phyloP scores from a whole-genome alignment of 371 early-diverging fungal species.

The Mucor piriformis region DNA sequence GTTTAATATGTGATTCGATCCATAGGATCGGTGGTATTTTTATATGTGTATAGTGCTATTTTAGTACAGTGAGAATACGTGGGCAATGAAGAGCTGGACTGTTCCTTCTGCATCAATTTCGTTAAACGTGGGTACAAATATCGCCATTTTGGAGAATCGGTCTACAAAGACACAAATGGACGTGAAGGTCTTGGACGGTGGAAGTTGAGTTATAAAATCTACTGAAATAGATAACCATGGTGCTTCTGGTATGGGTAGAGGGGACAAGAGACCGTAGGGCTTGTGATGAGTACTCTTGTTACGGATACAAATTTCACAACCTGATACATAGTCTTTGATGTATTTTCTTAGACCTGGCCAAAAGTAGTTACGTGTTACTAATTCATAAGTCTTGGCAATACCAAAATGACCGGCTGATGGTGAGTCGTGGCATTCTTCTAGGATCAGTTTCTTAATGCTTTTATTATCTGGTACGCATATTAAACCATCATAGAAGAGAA shows the following conservation, averaged over 20 bases:
- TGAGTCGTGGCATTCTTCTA: slow-evolving; percentile 41
- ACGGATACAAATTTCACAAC: slow-evolving; percentile 47
- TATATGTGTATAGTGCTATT: too few relatives aligned
- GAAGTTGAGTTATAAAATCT: slow-evolving; percentile 56
- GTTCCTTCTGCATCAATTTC: slow-evolving; percentile 27
- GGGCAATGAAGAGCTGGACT: slow-evolving; percentile 31
- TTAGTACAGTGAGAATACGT: slow-evolving; percentile 39
- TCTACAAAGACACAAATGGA: slow-evolving; percentile 52
- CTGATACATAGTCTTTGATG: slow-evolving; percentile 34
- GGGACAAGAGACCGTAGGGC: slow-evolving; percentile 41
- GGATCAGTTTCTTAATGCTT: slow-evolving; percentile 18
- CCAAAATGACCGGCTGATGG: slow-evolving; percentile 54
- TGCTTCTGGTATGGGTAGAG: slow-evolving; percentile 36
- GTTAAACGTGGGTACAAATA: slow-evolving; percentile 39
- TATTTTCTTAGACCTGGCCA: slow-evolving; percentile 49
- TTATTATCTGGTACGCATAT: slow-evolving; percentile 29
- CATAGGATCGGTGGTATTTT: too few relatives aligned
- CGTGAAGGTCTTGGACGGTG: slow-evolving; percentile 30
- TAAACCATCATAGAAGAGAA: slow-evolving; percentile 1
- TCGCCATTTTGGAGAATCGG: slow-evolving; percentile 45
- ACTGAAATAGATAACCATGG: slow-evolving; percentile 51
- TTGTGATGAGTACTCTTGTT: slow-evolving; percentile 24
- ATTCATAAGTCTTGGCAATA: slow-evolving; percentile 40
- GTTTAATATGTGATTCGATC: too few relatives aligned
- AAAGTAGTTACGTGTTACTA: slow-evolving; percentile 31